Conservation (phyloP, 2,329 filamentous ascomycete genomes). For the Chalaropsis ovoidea region DNA sequence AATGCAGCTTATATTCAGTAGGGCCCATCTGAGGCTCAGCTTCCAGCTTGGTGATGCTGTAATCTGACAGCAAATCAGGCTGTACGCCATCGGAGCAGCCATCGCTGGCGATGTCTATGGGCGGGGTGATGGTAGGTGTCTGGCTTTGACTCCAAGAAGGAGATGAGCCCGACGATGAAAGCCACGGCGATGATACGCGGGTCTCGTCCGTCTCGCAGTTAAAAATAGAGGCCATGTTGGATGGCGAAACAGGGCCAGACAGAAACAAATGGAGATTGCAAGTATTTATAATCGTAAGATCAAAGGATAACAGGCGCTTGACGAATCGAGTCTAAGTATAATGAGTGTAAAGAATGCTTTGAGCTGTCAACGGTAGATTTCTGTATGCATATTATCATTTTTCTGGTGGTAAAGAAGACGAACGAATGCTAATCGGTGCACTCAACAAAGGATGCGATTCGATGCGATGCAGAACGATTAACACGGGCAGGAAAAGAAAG, state of each 20-base stretch:
- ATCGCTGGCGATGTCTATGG: slow-evolving; percentile 25
- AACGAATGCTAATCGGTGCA: slow-evolving; percentile 1
- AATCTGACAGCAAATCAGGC: slow-evolving; percentile 45
- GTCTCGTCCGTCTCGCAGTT: slow-evolving; percentile 85
- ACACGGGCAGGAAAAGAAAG: not conserved
- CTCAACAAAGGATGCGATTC: not conserved
- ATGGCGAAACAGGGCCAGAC: slow-evolving; percentile 21
- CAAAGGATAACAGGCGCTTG: not conserved
- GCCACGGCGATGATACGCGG: slow-evolving; percentile 84
- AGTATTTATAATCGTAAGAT: not conserved
- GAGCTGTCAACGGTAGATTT: slow-evolving; percentile 5
- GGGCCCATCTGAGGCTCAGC: slow-evolving; percentile 90
- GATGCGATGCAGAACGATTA: not conserved
- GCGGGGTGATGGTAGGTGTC: slow-evolving; percentile 28
- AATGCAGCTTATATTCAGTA: slow-evolving; percentile 91
- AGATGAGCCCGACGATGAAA: slow-evolving; percentile 44
- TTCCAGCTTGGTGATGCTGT: slow-evolving; percentile 64
- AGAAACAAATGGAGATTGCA: not conserved
- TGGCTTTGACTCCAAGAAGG: slow-evolving; percentile 15
- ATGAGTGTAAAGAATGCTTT: slow-evolving; percentile 1
- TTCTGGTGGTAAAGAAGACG: slow-evolving; percentile 14
- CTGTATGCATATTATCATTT: slow-evolving; percentile 23
- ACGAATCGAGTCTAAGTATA: not conserved
- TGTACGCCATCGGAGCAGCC: slow-evolving; percentile 13
- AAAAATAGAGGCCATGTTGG: slow-evolving; percentile 80